Base-by-base conservation (phyloP, 148 eudicot genomes). In the Rhododendron henanense region DNA sequence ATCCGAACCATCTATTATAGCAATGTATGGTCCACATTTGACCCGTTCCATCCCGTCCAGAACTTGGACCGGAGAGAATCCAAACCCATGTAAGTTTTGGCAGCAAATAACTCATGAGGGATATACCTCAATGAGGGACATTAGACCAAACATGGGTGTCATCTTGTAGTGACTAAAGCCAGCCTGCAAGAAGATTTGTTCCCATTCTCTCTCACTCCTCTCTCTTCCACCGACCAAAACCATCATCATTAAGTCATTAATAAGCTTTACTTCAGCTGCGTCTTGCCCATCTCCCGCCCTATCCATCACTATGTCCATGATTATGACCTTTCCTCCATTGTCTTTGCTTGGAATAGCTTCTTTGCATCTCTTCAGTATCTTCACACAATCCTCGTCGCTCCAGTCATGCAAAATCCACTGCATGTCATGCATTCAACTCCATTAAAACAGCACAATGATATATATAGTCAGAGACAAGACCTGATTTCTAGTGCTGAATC, bases 141-240 rank as follows among this genome's bases (percentile, higher is more conserved):
- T 84, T 5, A 74, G 4, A 25, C 81, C 85, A 69, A 33, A 33
- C 19, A 21, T 10, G 65, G 61, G 79, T 45, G 55, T 84, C 2
- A 84, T 84, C 47, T 73, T 84, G 45, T 84, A 84, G 28, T 13
- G 8, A 73, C 25, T 28, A 84, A 84, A 84, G 10, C 79, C 85
- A 84, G 85, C 85, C 21, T 73, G 47, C 45, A 84, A 14, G 79
- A 84, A 84, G 65, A 84, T 77, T 33, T 50, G 75, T 18, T 84
- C 85, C 85, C 80, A 84, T 50, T 84, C 79, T 74, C 18, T 84
- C 85, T 84, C 79, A 47, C 3, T 48, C 23, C 85, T 84, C 79
- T 84, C 63, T 63, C 76, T 84, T 25, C 79, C 78, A 73, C 10
- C 9, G 4, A 28, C 19, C 51, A 33, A 9, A 47, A 28, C 55